phyloP scores from a whole-genome alignment of 495 filamentous ascomycete species.

The Hypoxylon trugodes region DNA sequence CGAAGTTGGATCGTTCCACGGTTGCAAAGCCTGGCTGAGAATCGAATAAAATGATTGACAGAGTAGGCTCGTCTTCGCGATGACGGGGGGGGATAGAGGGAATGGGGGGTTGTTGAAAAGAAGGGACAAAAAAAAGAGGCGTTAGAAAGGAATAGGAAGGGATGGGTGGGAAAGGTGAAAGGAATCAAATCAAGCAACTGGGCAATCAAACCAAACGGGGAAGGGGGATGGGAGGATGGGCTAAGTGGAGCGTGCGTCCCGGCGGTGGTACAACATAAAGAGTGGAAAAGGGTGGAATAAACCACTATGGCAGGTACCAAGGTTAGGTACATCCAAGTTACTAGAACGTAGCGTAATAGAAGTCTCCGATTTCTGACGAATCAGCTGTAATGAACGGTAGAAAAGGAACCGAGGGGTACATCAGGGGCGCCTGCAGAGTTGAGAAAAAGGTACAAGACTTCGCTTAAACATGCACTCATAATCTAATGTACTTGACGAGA shows the following conservation, averaged over 20 bases:
- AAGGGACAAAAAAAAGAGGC: constrained; percentile 18
- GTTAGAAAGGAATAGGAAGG: constrained; percentile 37
- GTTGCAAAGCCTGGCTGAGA: constrained; percentile 42
- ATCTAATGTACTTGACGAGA: constrained; percentile 16
- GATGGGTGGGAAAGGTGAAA: constrained; percentile 46
- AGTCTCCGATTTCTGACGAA: constrained; percentile 40
- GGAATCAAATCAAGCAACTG: constrained; percentile 34
- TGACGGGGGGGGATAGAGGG: constrained; percentile 24
- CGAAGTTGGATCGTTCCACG: constrained; percentile 44
- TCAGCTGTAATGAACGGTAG: constrained; percentile 31
- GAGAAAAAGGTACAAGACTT: background rate
- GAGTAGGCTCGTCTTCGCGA: constrained; percentile 45
- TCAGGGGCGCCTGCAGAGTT: background rate
- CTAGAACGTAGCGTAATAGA: constrained; percentile 27
- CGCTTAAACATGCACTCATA: background rate
- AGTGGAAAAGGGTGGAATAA: too few relatives aligned
- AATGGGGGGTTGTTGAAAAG: constrained; percentile 37
- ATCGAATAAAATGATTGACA: constrained; percentile 44
- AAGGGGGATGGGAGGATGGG: constrained; percentile 42
- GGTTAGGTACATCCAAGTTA: too few relatives aligned
- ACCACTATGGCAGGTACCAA: too few relatives aligned
- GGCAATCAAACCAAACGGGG: constrained; percentile 35
- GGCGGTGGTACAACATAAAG: constrained; percentile 5
- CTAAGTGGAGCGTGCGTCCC: constrained; percentile 33
- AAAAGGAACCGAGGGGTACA: too few relatives aligned